Evolutionary conservation across 495 filamentous ascomycete genomes (phyloP), one percentile per base, ranked within the genome.

Genomic region (Chaetomidium leptoderma): DNA sequence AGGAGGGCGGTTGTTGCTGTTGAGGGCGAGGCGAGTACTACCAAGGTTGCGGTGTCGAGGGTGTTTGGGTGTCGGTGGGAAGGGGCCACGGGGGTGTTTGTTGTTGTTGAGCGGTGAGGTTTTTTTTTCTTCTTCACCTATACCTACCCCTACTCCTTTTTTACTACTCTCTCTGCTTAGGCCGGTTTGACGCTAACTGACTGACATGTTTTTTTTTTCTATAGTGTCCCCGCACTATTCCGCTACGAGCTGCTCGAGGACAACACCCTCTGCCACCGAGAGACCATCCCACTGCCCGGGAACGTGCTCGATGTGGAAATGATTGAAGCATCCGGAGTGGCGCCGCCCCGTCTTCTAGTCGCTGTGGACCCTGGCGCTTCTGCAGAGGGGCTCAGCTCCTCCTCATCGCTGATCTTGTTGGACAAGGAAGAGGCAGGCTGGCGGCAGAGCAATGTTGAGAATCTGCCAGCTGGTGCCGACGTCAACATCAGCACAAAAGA

Each of bases 41-140:
- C n/a, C 44, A 80, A 79, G 32, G 60, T 84, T 39, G 82, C 79
- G 6, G 78, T 87, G 6, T 74, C 73, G 13, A 71, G 72, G 23
- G 69, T 87, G 17, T 73, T 70, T 3, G 60, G 65, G 16, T 67
- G 71, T 26, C 45, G 3, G 23, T 17, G 39, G 8, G 45, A 47
- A 8, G 63, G 53, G 6, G 30, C 7, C 40, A 16, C 14, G 35
- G 57, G 10, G 14, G 36, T 71, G 43, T 71, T 92, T 9, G 53
- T 87, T n/a, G 83, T 87, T 23, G 75, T 81, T 27, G 87, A 92
- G 76, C 81, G 82, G 88, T 90, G 79, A 63, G 77, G 71, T 21
- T 33, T 29, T 58, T 27, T 14, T 33, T 29, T 58, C 30, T 14
- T 17, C 3, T 46, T 11, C 13, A 0, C 21, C 21, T 27, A 3